Evolutionary conservation across 164 flowering plant species (phyloP).

Genomic region (Annona squamosa): DNA sequence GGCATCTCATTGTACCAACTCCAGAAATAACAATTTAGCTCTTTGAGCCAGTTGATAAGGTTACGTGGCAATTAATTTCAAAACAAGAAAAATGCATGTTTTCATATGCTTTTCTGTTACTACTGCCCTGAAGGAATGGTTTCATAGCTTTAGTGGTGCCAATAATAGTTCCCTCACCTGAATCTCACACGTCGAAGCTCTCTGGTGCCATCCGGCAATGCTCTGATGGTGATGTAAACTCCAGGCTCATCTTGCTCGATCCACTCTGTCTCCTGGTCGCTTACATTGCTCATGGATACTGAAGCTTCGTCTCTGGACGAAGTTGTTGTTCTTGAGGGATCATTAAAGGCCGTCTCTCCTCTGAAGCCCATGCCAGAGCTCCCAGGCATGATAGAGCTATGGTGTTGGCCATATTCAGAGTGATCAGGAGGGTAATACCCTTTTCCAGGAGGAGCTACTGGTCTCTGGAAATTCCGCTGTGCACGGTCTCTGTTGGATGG

Average conservation of each 20-base stretch:
- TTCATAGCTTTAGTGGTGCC: background rate
- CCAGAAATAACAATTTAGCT: too few relatives aligned
- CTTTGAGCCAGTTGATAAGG: too few relatives aligned
- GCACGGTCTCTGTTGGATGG: slow-evolving; percentile 49
- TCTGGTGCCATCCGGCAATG: slow-evolving; percentile 76
- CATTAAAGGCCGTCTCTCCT: slow-evolving; percentile 52
- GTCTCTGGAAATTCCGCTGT: slow-evolving; percentile 47
- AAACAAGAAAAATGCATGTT: background rate
- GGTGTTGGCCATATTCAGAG: slow-evolving; percentile 34
- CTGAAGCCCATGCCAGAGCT: slow-evolving; percentile 30
- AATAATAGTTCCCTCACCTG: slow-evolving; percentile 42
- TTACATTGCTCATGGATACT: slow-evolving; percentile 72
- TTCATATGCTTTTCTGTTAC: background rate
- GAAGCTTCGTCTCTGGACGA: slow-evolving; percentile 88
- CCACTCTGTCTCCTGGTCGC: slow-evolving; percentile 92
- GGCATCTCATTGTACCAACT: too few relatives aligned
- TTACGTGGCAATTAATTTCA: too few relatives aligned
- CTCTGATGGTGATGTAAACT: slow-evolving; percentile 89
- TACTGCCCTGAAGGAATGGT: too few relatives aligned
- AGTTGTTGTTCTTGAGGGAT: slow-evolving; percentile 78
- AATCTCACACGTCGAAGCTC: slow-evolving; percentile 95
- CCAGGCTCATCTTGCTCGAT: slow-evolving; percentile 95
- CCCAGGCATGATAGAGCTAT: slow-evolving; percentile 37
- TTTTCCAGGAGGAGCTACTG: slow-evolving; percentile 25
- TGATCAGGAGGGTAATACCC: slow-evolving; percentile 39